phyloP scores from a whole-genome alignment of 192 early-diverging fungal species.

The Dispira simplex region DNA sequence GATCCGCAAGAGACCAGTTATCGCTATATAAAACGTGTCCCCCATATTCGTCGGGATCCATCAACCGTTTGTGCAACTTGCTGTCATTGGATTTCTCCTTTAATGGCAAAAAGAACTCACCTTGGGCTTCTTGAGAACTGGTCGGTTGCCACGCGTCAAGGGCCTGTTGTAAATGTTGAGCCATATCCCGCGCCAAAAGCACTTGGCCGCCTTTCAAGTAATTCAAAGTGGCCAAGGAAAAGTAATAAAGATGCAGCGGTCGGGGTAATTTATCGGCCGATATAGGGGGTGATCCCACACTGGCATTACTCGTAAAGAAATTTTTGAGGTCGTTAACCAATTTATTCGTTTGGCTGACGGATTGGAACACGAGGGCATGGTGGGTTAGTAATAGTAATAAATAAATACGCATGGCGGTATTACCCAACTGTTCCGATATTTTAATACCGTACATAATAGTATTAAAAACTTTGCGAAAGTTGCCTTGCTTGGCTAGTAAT shows the following conservation, averaged over 20 bases:
- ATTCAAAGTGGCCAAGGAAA: background rate
- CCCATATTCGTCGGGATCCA: background rate
- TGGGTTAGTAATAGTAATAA: conserved; percentile 1
- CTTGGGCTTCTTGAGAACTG: background rate
- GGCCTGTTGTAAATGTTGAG: background rate
- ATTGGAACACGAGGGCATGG: conserved; percentile 9
- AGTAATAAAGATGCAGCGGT: conserved; percentile 3
- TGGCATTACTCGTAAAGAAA: conserved; percentile 4
- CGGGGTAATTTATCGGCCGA: background rate
- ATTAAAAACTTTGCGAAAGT: conserved; percentile 4
- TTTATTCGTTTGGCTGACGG: background rate
- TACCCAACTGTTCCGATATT: conserved; percentile 4
- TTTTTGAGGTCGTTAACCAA: conserved; percentile 5
- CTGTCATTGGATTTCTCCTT: background rate
- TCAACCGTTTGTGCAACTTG: background rate
- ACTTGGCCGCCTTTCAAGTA: background rate
- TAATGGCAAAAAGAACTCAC: background rate
- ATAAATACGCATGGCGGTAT: conserved; percentile 6
- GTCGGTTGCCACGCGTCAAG: conserved; percentile 8
- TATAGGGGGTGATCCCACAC: conserved; percentile 1
- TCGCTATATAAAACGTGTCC: background rate
- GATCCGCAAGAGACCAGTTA: background rate
- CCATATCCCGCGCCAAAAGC: background rate
- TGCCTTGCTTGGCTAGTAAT: background rate
- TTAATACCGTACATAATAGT: conserved; percentile 11